Evolutionary conservation across 1,284 basidiomycete genomes (phyloP), one percentile per base, ranked within the genome.

Genomic region (Stereum hirsutum): DNA sequence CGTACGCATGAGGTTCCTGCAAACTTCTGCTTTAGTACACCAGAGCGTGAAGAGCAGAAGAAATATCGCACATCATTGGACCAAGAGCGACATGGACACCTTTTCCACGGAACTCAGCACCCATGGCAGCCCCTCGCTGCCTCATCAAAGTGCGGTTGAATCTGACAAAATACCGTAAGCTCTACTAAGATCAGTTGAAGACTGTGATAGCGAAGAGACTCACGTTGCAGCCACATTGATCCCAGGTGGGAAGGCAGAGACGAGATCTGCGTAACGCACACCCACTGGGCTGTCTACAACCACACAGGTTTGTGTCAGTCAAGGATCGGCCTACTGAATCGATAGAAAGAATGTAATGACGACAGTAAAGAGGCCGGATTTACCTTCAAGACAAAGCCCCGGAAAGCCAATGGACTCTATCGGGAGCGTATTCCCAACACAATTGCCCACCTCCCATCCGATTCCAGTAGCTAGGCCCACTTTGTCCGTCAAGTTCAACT

Each of bases 231-330:
- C 85, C 7, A 70, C 73, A 54, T 86, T 89, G 61, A 89, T 78
- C 14, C 70, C 84, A 74, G 82, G 73, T 6, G 86, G 83, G 61
- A 88, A 89, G 3, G 72, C 78, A 19, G 78, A 79, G 6, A 75
- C 71, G 15, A 64, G 57, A 54, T 83, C 79, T 0, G 75, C 72
- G 50, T 72, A 72, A 43, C 84, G 69, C 20, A 87, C 74, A 10
- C 85, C 85, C 6, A 77, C 60, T 3, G 74, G 73, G 41, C 72
- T 68, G 47, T 78, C 75, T 73, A n/a, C 7, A 20, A 6, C 21
- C 17, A 19, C 19, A 10, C 20, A 1, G 21, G 14, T 14, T 21
- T 15, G 37, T 35, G 20, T 19, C 17, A 14, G 12, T 6, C 12
- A n/a, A 11, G 17, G 11, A 20, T 35, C n/a, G 33, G 17, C 2